phyloP scores from a whole-genome alignment of 2,329 filamentous ascomycete genomes.

The Penicillium sumatraense region DNA sequence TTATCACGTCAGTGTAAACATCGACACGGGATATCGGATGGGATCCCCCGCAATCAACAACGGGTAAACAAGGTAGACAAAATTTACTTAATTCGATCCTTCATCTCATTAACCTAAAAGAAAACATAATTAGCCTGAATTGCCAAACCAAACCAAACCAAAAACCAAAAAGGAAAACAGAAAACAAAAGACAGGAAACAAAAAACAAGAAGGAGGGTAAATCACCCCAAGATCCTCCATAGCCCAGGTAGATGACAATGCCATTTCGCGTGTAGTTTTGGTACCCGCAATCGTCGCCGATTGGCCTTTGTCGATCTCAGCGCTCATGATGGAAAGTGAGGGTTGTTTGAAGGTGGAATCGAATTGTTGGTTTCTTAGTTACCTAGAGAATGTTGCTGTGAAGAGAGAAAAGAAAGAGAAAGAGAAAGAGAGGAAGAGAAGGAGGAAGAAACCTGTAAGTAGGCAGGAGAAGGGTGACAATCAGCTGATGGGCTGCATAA shows the following conservation, averaged over 20 bases:
- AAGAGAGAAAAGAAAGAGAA: not conserved
- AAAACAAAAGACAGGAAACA: not conserved
- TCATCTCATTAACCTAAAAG: not conserved
- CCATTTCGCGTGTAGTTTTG: no score
- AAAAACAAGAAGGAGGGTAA: not conserved
- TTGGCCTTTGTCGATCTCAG: not conserved
- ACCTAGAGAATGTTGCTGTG: not conserved
- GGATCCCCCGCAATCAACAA: no score
- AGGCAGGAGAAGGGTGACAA: not conserved
- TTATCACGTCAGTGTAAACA: not conserved
- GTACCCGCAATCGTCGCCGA: no score
- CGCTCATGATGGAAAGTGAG: not conserved
- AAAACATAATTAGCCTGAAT: not conserved
- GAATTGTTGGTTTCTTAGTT: no score
- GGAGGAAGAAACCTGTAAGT: not conserved
- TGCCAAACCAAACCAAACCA: not conserved
- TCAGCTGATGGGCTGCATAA: no score
- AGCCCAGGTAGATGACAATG: slow-evolving; percentile 37
- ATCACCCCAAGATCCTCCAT: slow-evolving; percentile 39
- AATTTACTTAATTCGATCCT: not conserved
- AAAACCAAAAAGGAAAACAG: slow-evolving; percentile 1
- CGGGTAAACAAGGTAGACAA: no score
- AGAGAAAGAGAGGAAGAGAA: not conserved
- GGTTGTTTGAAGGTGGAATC: not conserved
- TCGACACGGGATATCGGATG: no score